Evolutionary conservation across 805 yeast genomes (phyloP), one percentile per base, ranked within the genome.

Genomic region (Pichia californica): DNA sequence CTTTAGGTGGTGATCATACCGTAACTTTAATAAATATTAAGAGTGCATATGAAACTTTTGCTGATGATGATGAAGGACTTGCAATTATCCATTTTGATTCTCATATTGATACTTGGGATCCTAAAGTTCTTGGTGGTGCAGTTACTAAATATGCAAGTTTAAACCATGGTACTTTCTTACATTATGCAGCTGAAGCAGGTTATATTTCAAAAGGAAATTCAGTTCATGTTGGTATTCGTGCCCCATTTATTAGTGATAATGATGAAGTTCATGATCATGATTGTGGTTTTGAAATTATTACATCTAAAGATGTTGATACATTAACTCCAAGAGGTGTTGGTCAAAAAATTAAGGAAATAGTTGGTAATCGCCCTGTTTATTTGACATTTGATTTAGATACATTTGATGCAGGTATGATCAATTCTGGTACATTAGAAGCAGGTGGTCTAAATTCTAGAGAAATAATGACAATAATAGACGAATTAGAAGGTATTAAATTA

Each of bases 341-440:
- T 8, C 50, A 56, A 13, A 53, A 52, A 16, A 57, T 75, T 21
- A 67, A 61, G 39, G 47, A 58, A 5, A 49, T 59, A 2, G 67
- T 73, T 0, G 70, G 71, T 2, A 46, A 52, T 36, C 48, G 56
- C 14, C 74, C 74, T 2, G 76, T 70, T 2, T 72, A 73, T 51
- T 57, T 73, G 5, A 61, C 73, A 0, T 67, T 72, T 28, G 77
- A 73, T 57, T 71, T 77, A 36, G 88, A 81, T 56, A 83, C 80
- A 2, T 67, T 83, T 47, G 93, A 83, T 55, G 88, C 88, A 0
- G 64, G 69, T 40, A 87, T 87, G 3, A 85, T 89, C 14, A 89
- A 85, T 1, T 83, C 91, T 0, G 93, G 93, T 9, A 83, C 93
- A 4, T 75, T 81, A 52, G 93, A 83, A 56, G 76, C 74, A 4